phyloP scores from a whole-genome alignment of 2,329 filamentous ascomycete genomes.

The Pyrenochaeta sp. region DNA sequence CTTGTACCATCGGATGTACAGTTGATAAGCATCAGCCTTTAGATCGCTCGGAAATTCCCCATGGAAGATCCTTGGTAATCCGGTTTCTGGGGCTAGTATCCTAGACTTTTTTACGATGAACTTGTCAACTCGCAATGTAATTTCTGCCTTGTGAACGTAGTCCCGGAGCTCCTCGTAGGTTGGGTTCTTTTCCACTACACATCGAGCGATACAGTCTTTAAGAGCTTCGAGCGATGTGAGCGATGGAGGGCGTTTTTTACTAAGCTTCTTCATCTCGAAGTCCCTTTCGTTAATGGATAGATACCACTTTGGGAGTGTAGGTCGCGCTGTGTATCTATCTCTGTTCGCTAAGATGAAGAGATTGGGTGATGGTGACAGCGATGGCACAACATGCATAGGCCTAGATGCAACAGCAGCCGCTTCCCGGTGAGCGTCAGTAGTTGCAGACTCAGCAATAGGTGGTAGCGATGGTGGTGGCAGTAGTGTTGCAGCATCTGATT shows the following conservation, averaged over 20 bases:
- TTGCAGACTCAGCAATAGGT: conserved; percentile 7
- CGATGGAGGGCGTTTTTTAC: conserved; percentile 23
- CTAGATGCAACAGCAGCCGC: not conserved
- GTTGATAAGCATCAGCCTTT: conserved; percentile 55
- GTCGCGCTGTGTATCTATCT: conserved; percentile 1
- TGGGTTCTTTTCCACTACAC: conserved; percentile 16
- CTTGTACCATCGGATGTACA: conserved; percentile 57
- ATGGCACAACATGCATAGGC: not conserved
- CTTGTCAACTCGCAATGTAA: conserved; percentile 40
- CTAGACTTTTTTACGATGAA: conserved; percentile 43
- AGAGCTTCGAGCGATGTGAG: conserved; percentile 28
- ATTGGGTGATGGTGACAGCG: not conserved
- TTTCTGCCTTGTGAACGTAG: conserved; percentile 51
- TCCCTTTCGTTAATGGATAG: conserved; percentile 9
- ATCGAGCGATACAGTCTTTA: conserved; percentile 33
- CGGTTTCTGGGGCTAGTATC: conserved; percentile 47
- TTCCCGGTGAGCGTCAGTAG: conserved; percentile 3
- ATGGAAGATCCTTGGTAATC: conserved; percentile 54
- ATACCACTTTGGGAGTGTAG: conserved; percentile 23
- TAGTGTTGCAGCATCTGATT: not conserved
- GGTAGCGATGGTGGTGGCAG: not conserved
- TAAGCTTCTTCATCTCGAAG: conserved; percentile 6
- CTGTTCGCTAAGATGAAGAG: not conserved
- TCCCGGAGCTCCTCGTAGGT: conserved; percentile 46
- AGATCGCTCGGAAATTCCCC: conserved; percentile 57